Evolutionary conservation across 2,329 filamentous ascomycete species (phyloP).

Genomic region (Scytalidium lignicola): DNA sequence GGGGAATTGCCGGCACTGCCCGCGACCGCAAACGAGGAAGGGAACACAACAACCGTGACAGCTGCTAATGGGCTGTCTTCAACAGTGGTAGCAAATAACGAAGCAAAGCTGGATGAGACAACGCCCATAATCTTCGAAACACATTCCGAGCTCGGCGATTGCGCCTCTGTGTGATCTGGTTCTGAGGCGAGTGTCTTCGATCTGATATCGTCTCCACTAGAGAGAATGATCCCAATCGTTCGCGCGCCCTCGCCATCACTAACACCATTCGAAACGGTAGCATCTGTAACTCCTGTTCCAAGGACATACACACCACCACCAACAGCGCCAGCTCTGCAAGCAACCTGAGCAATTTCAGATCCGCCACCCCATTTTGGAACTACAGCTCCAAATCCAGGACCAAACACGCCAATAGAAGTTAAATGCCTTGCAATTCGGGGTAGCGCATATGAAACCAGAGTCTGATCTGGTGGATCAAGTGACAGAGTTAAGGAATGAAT

Average conservation of each 20-base stretch:
- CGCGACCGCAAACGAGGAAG: constrained; percentile 37
- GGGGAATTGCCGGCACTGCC: constrained; percentile 38
- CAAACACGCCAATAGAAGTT: constrained; percentile 80
- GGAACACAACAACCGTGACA: constrained; percentile 63
- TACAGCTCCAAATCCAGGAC: constrained; percentile 82
- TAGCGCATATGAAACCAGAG: constrained; percentile 60
- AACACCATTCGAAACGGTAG: constrained; percentile 16
- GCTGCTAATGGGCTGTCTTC: constrained; percentile 75
- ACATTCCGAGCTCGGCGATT: constrained; percentile 19
- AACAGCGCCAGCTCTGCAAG: constrained; percentile 84
- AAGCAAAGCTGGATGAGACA: constrained; percentile 58
- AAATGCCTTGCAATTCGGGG: constrained; percentile 73
- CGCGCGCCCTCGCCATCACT: constrained; percentile 20
- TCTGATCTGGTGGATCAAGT: constrained; percentile 47
- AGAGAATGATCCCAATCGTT: constrained; percentile 43
- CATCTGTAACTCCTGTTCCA: constrained; percentile 56
- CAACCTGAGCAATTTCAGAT: constrained; percentile 85
- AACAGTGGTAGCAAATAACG: constrained; percentile 63
- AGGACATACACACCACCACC: constrained; percentile 89
- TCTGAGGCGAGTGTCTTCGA: constrained; percentile 48
- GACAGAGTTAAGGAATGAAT: constrained; percentile 70
- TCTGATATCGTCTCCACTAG: constrained; percentile 52
- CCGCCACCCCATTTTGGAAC: constrained; percentile 90
- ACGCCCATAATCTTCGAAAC: constrained; percentile 63
- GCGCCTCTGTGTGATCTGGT: constrained; percentile 12